phyloP scores from a whole-genome alignment of 2,329 filamentous ascomycete species.

The Alternaria sp. region DNA sequence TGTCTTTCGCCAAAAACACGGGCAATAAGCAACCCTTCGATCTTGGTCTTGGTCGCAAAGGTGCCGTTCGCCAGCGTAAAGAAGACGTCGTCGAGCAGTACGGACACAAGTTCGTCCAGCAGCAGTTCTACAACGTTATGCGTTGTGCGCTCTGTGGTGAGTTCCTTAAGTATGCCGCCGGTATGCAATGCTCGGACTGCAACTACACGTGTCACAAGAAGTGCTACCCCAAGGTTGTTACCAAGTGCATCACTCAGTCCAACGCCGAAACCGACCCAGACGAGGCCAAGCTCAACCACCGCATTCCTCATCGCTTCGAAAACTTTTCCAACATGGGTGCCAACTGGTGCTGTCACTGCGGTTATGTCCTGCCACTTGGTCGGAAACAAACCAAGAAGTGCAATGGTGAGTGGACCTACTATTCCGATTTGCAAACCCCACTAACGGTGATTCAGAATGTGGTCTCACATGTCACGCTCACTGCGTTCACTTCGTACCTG shows the following conservation, averaged over 20 bases:
- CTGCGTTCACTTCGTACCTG: constrained; percentile 93
- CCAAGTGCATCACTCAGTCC: constrained; percentile 99
- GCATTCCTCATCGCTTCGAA: constrained; percentile 96
- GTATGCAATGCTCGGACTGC: constrained; percentile 99
- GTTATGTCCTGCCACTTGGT: constrained; percentile 92
- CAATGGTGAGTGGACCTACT: constrained; percentile 65
- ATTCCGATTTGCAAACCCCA: constrained; percentile 3
- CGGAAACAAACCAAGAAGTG: constrained; percentile 96
- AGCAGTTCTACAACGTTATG: constrained; percentile 99
- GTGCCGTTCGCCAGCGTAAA: constrained; percentile 95
- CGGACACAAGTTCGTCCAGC: constrained; percentile 97
- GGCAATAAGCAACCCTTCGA: constrained; percentile 84
- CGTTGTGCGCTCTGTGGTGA: constrained; percentile 97
- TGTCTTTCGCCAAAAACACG: constrained; percentile 91
- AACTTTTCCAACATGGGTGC: constrained; percentile 97
- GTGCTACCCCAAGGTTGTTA: constrained; percentile 95
- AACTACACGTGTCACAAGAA: constrained; percentile 99
- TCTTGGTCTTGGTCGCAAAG: constrained; percentile 89
- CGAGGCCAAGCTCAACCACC: constrained; percentile 99
- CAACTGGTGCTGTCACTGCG: constrained; percentile 99
- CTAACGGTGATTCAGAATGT: constrained; percentile 70
- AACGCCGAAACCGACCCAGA: constrained; percentile 98
- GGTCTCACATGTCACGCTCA: constrained; percentile 86
- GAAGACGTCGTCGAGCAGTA: constrained; percentile 99
- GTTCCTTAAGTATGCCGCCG: constrained; percentile 97